A percentile compares a stretch with the other conserved stretches of the same genome.
Evolutionary conservation across 192 early-diverging fungal species (phyloP).

Genomic region (Podila epigama): DNA sequence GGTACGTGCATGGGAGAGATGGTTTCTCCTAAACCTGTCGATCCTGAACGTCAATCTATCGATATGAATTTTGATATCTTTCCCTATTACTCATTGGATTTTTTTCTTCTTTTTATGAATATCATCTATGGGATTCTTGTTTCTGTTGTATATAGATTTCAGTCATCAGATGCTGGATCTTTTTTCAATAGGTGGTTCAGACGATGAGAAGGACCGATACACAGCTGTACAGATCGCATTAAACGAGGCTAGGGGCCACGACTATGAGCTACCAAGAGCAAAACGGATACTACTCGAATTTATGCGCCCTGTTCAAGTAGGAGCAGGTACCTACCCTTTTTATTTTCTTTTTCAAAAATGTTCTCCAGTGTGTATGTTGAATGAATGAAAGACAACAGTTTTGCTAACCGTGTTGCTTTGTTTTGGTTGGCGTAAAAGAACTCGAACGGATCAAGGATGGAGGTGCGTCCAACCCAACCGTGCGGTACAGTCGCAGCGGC

Average conservation of each 20-base stretch:
- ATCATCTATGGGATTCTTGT: not conserved
- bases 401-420: no score
- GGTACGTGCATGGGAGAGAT: no score
- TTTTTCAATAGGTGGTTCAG: slow-evolving; percentile 49
- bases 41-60: no score
- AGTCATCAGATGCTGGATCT: slow-evolving; percentile 61
- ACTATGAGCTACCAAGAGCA: slow-evolving; percentile 24
- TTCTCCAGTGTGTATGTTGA: not conserved
- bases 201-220: slow-evolving; percentile 41
- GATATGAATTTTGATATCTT: no score
- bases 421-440: slow-evolving; percentile 18
- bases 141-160: slow-evolving; percentile 42
- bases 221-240: slow-evolving; percentile 58
- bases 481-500: slow-evolving; percentile 26
- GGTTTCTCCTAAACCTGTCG: no score
- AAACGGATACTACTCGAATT: slow-evolving; percentile 26
- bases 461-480: slow-evolving; percentile 47
- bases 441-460: slow-evolving; percentile 44
- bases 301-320: slow-evolving; percentile 18
- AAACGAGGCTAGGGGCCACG: slow-evolving; percentile 51
- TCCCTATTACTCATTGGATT: no score
- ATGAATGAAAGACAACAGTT: slow-evolving; percentile 12
- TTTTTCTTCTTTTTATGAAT: not conserved
- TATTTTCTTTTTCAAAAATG: not conserved
- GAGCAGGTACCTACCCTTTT: slow-evolving; percentile 16